Percentiles rank a stretch among this genome's conserved stretches.
phyloP scores from a whole-genome alignment of 331 rosid genomes.

The Rhamnella rubrinervis region DNA sequence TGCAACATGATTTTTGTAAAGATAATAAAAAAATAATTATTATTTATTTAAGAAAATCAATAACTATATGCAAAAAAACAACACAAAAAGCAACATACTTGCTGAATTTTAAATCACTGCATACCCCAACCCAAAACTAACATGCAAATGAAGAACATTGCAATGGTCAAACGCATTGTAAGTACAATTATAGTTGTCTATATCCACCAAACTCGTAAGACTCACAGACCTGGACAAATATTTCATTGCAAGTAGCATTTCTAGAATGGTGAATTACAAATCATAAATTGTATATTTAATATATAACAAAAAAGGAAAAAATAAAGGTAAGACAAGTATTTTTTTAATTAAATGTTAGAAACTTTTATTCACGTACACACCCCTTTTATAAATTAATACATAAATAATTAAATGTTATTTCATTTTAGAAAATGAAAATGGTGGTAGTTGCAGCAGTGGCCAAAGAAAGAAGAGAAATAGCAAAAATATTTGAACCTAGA shows the following conservation, averaged over 20 bases:
- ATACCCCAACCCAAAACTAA: background rate
- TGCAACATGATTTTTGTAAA: background rate
- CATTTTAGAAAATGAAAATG: too few species aligned
- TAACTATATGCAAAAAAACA: background rate
- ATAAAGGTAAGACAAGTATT: too few species aligned
- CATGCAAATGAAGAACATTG: background rate
- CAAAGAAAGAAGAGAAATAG: too few species aligned
- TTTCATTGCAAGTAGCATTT: background rate
- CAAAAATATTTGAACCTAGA: too few species aligned
- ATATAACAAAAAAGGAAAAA: too few species aligned
- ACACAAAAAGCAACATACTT: background rate
- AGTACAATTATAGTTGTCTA: background rate
- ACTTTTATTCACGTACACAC: too few species aligned
- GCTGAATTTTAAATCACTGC: background rate
- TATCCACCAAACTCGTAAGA: constrained; percentile 1
- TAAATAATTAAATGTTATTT: too few species aligned
- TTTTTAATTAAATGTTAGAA: too few species aligned
- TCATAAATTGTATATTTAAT: background rate
- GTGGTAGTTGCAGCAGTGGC: too few species aligned
- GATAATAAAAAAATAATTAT: background rate
- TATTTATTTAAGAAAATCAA: background rate
- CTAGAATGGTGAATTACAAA: background rate
- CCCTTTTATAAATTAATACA: too few species aligned
- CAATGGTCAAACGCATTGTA: background rate
- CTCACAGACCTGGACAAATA: constrained; percentile 16